Evolutionary conservation across 352 stramenopile species (phyloP).

Genomic region (Thalassiosira mediterranea): DNA sequence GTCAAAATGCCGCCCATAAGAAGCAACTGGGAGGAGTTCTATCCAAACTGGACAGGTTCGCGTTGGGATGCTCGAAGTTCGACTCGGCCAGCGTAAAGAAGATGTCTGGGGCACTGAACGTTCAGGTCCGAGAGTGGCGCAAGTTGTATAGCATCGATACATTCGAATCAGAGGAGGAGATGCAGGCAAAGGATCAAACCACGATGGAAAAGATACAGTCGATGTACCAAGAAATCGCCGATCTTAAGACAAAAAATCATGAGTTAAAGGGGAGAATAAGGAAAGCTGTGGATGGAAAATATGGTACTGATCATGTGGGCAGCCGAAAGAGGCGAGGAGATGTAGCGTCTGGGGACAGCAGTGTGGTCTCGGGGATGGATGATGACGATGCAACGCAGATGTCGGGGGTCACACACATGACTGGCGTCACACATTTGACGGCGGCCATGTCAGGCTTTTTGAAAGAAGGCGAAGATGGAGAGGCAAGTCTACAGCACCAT

Average conservation of each 20-base stretch:
- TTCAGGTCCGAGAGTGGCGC: slow-evolving; percentile 47
- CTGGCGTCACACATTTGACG: slow-evolving; percentile 32
- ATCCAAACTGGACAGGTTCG: slow-evolving; percentile 35
- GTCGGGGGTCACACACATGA: too few species aligned
- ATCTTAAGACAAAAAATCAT: slow-evolving; percentile 33
- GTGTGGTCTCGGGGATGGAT: slow-evolving; percentile 35
- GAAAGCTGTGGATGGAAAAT: background rate
- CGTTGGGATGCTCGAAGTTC: slow-evolving; percentile 44
- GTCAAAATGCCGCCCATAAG: slow-evolving; percentile 14
- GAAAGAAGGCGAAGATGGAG: background rate
- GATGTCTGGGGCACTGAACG: slow-evolving; percentile 46
- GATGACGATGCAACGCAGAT: too few species aligned
- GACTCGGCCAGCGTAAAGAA: slow-evolving; percentile 47
- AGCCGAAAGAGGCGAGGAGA: background rate
- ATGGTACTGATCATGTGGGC: too few species aligned
- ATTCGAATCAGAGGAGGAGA: background rate
- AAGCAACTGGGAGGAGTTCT: slow-evolving; percentile 21
- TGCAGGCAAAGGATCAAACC: slow-evolving; percentile 15
- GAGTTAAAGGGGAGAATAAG: slow-evolving; percentile 13
- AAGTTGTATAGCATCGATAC: slow-evolving; percentile 21
- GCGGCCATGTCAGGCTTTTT: slow-evolving; percentile 44
- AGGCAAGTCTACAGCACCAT: too few species aligned
- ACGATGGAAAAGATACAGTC: slow-evolving; percentile 52
- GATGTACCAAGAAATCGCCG: slow-evolving; percentile 40
- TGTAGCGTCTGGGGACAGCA: background rate